Evolutionary conservation across 1,284 basidiomycete species (phyloP).

Genomic region (Fomitopsis palustris): DNA sequence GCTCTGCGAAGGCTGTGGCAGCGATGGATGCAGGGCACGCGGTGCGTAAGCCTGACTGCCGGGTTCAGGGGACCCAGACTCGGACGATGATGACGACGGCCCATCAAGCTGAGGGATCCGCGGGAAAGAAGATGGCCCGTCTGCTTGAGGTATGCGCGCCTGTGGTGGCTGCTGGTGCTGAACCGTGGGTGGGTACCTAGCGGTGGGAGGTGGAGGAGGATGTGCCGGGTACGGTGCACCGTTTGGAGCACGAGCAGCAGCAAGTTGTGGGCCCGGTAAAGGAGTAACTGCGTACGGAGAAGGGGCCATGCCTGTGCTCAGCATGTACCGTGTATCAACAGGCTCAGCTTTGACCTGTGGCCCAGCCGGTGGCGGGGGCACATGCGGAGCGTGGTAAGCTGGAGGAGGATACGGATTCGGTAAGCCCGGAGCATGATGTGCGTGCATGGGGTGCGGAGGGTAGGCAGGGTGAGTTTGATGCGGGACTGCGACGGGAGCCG

Average conservation of each 20-base stretch:
- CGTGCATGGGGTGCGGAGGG: conserved; percentile 24
- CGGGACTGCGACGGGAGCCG: conserved; percentile 8
- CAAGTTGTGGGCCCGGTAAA: conserved; percentile 59
- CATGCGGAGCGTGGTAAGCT: conserved; percentile 40
- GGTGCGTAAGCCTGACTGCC: conserved; percentile 54
- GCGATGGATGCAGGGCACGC: conserved; percentile 37
- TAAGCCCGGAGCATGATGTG: conserved; percentile 21
- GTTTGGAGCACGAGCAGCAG: conserved; percentile 40
- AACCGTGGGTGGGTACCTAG: conserved; percentile 19
- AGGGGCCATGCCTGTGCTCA: conserved; percentile 37
- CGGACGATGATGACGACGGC: conserved; percentile 50
- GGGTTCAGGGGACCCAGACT: conserved; percentile 60
- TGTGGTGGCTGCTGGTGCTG: conserved; percentile 11
- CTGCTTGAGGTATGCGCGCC: conserved; percentile 63
- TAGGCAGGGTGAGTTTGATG: conserved; percentile 19
- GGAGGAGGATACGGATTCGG: conserved; percentile 25
- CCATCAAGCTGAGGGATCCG: conserved; percentile 51
- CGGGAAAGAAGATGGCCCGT: conserved; percentile 51
- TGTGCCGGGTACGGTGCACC: conserved; percentile 28
- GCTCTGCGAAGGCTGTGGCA: conserved; percentile 30
- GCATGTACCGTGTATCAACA: conserved; percentile 58
- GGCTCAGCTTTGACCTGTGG: conserved; percentile 66
- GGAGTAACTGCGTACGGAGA: conserved; percentile 53
- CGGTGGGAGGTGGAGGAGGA: conserved; percentile 22
- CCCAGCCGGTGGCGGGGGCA: conserved; percentile 33